Evolutionary conservation across 2,329 filamentous ascomycete genomes (phyloP).

Genomic region (Calonectria hongkongensis): DNA sequence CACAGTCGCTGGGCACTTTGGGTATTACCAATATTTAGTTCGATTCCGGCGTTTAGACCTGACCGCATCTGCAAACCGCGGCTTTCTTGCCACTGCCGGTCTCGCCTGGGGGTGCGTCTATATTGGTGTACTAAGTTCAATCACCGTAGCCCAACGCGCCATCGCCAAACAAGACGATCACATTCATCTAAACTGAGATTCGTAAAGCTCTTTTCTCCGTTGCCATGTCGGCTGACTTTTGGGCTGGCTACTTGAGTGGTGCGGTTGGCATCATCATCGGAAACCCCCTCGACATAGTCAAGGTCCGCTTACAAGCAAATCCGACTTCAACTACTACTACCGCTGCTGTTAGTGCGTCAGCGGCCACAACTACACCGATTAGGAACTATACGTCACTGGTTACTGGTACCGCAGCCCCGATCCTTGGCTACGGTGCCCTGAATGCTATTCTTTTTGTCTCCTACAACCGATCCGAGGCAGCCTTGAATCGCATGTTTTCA

Average conservation of each 20-base stretch:
- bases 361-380: conserved; percentile 40
- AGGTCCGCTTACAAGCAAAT: conserved; percentile 81
- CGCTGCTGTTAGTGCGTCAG: conserved; percentile 35
- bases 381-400: conserved; percentile 63
- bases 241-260: conserved; percentile 93
- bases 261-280: conserved; percentile 91
- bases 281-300: conserved; percentile 85
- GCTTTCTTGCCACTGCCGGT: conserved; percentile 48
- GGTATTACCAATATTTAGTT: conserved; percentile 53
- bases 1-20: conserved; percentile 52
- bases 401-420: conserved; percentile 86
- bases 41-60: conserved; percentile 47
- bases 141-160: conserved; percentile 50
- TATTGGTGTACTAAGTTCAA: conserved; percentile 49
- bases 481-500: conserved; percentile 68
- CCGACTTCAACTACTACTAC: conserved; percentile 34
- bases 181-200: conserved; percentile 34
- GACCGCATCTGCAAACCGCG: conserved; percentile 44
- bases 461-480: conserved; percentile 87
- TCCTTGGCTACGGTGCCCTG: conserved; percentile 91
- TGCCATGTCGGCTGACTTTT: conserved; percentile 90
- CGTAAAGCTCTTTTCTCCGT: conserved; percentile 23
- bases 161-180: conserved; percentile 42
- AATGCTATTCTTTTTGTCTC: conserved; percentile 93
- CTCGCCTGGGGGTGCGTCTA: conserved; percentile 52